Base-by-base conservation (phyloP, 805 yeast genomes). In the Ogataea sp. region DNA sequence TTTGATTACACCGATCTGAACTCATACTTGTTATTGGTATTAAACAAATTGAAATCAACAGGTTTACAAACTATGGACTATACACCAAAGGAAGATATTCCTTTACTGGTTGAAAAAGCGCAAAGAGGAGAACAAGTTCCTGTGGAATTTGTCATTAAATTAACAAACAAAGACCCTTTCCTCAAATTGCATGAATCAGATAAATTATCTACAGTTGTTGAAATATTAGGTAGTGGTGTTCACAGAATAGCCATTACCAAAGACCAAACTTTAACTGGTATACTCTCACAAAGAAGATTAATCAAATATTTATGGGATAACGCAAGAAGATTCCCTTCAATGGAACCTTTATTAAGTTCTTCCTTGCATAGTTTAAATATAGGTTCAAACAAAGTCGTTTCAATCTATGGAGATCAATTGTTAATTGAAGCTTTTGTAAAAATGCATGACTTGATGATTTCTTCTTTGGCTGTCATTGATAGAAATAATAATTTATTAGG, bases 401-500 rank as follows among this genome's bases (percentile, higher is more conserved):
- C 93, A 8, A 83, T 93, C 32, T 79, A 68, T 49, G 97, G 95
- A 33, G 97, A 90, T 49, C 89, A 83, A 50, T 75, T 80, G 2
- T 73, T 90, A 48, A 83, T 90, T 40, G 94, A 87, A 52, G 97
- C 96, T 2, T 72, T 90, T 40, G 68, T 77, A 51, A 79, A 78
- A 52, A 90, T 90, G 97, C 84, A 85, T 58, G 69, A 68, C 32
- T 82, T 83, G 47, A 77, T 86, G 47, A 87, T 93, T 21, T 82
- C 94, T 3, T 88, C 97, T 16, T 73, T 90, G 30, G 97, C 98
- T 0, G 96, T 93, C 11, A 83, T 90, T 37, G 97, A 93, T 64
- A 65, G 78, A 43, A 78, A 80, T 47, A 66, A 75, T 51, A 76
- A 80, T 52, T 67, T 90, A 43, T 66, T 93, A 36, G 98, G 97